These are phyloP conservation scores for Aspergillus homomorphus DNA, from an alignment of 495 filamentous ascomycete genomes.

Conservation along the genomic window DNA sequence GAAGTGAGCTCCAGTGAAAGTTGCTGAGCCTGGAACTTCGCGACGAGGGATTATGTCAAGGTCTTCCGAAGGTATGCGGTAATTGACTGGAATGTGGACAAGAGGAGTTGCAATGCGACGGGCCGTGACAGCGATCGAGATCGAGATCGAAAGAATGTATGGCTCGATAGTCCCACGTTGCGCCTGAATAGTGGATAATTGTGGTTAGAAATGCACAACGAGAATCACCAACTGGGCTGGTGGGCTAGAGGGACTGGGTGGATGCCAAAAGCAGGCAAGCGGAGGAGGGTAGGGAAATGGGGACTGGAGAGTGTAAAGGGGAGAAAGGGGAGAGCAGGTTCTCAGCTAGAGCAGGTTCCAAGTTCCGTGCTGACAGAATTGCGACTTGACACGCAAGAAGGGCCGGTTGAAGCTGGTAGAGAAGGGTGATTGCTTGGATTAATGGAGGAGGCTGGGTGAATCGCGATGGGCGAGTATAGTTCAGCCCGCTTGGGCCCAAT, in stretches of 20 bases:
- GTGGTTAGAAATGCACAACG: slow-evolving; percentile 11
- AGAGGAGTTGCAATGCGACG: slow-evolving; percentile 20
- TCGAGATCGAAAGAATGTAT: slow-evolving; percentile 20
- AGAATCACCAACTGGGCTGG: slow-evolving; percentile 10
- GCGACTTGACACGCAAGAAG: background rate
- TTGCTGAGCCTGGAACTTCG: background rate
- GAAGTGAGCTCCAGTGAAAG: background rate
- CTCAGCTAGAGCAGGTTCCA: slow-evolving; percentile 30
- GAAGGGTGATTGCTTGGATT: background rate
- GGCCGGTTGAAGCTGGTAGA: no score
- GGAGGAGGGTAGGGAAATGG: slow-evolving; percentile 18
- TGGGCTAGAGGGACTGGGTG: background rate
- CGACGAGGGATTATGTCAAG: slow-evolving; percentile 9
- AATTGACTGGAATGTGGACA: slow-evolving; percentile 29
- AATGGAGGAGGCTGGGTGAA: slow-evolving; percentile 2
- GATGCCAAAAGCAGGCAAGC: slow-evolving; percentile 18
- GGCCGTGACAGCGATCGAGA: background rate
- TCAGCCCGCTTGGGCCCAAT: slow-evolving; percentile 16
- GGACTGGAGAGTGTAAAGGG: slow-evolving; percentile 29
- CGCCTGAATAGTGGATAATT: slow-evolving; percentile 10
- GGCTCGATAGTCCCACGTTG: slow-evolving; percentile 3
- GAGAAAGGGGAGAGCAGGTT: slow-evolving; percentile 25
- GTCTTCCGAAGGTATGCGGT: slow-evolving; percentile 6
- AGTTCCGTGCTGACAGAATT: background rate
- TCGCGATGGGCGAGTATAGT: no score